Conservation (phyloP, 2,329 filamentous ascomycete species). For the Sporothrix globosa region DNA sequence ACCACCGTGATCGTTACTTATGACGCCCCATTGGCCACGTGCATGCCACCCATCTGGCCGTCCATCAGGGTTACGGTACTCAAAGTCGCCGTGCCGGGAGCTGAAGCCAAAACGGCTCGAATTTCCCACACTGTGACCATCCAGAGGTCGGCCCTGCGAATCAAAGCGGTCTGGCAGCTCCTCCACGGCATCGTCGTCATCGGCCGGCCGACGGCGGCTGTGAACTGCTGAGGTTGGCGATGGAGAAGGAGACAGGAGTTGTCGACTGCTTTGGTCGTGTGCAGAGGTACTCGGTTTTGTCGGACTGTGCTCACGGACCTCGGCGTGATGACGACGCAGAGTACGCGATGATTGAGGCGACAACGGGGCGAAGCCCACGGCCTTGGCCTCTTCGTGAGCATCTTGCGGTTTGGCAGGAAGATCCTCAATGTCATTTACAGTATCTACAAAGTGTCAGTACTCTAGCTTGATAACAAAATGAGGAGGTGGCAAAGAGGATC, state of each 20-base stretch:
- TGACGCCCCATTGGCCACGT: slow-evolving; percentile 51
- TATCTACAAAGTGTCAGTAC: slow-evolving; percentile 27
- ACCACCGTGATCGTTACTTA: slow-evolving; percentile 48
- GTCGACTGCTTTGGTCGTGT: neutral
- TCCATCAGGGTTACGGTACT: slow-evolving; percentile 45
- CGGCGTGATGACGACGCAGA: slow-evolving; percentile 48
- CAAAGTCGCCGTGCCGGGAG: slow-evolving; percentile 50
- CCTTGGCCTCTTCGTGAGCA: slow-evolving; percentile 42
- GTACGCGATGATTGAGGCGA: slow-evolving; percentile 55
- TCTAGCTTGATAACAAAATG: too few species aligned
- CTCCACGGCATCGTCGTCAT: slow-evolving; percentile 47
- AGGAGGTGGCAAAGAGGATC: neutral
- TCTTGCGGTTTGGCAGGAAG: neutral
- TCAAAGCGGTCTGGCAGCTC: slow-evolving; percentile 55
- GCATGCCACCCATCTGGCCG: slow-evolving; percentile 38
- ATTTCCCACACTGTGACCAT: slow-evolving; percentile 15
- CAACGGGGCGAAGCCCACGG: slow-evolving; percentile 53
- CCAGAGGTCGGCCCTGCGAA: slow-evolving; percentile 48
- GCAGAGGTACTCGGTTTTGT: neutral
- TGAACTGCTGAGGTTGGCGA: too few species aligned
- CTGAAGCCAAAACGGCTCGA: slow-evolving; percentile 39
- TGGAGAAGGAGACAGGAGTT: neutral
- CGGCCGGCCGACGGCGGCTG: neutral
- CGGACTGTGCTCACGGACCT: slow-evolving; percentile 30
- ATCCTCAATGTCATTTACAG: slow-evolving; percentile 30